Base-by-base conservation (phyloP, 768 basidiomycete species). In the Baorangia bicolor region DNA sequence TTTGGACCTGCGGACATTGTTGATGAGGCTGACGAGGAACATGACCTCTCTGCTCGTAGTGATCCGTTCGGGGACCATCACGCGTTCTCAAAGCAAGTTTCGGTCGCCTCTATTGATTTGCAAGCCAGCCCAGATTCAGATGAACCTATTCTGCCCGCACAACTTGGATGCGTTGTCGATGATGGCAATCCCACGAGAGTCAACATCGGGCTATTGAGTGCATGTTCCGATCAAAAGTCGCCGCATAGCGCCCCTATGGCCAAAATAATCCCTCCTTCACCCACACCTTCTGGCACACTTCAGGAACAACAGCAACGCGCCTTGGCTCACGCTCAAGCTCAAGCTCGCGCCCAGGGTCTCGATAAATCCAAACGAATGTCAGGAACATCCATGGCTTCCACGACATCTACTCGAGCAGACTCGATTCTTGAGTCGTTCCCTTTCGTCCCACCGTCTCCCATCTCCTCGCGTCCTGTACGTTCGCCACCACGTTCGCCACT, bases 361-460 rank as follows among this genome's bases (percentile, higher is more conserved):
- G 78, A 78, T 46, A 74, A 68, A 59, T 55, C 62, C 27, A 77
- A 80, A 58, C 76, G 84, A 51, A 78, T 82, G 58, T 87, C 90
- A 6, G 81, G 80, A 53, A 82, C 84, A 6, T 91, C 88, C 30
- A 81, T 83, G 45, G 70, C 86, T 53, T 87, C 86, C 31, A 82
- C 82, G 13, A 75, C 87, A 14, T 88, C 88, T 11, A 87, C 87
- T 3, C 81, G 82, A 46, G 88, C 90, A 27, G 90, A 93, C 66
- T 92, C 90, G 4, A 90, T 93, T 61, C 78, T 93, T 27, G 91
- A 92, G 70, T 86, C 84, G 14, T 94, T 94, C 78, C 90, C 89
- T 34, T 92, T 94, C 68, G 90, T 94, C 10, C 92, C 92, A 23
- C 92, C 92, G 1, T 92, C 90, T 9, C 92, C 92, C 7, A 92